Evolutionary conservation across 129 eudicot species (phyloP).

Genomic region (Mikania micrantha): DNA sequence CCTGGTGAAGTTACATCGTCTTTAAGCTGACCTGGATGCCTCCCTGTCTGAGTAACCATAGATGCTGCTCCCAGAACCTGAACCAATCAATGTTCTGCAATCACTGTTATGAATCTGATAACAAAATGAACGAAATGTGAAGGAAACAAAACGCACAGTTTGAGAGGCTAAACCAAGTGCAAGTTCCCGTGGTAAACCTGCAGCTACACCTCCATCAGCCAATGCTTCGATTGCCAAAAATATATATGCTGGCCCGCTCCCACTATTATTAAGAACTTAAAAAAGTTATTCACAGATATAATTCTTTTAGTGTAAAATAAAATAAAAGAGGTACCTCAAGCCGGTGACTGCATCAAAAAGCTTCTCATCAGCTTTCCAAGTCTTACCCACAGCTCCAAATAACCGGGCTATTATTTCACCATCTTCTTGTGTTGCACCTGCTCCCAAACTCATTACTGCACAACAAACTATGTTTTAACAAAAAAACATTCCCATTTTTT

Average conservation of each 20-base stretch:
- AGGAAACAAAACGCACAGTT: slow-evolving; percentile 44
- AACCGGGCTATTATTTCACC: slow-evolving; percentile 62
- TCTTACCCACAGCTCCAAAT: slow-evolving; percentile 85
- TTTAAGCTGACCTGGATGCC: slow-evolving; percentile 98
- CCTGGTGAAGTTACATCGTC: slow-evolving; percentile 98
- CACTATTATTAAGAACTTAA: slow-evolving; percentile 38
- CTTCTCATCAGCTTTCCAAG: slow-evolving; percentile 91
- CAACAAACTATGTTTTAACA: not conserved
- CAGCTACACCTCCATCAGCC: slow-evolving; percentile 99
- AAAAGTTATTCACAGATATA: not conserved
- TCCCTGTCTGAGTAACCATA: slow-evolving; percentile 58
- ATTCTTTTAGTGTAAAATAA: not conserved
- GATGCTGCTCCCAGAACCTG: slow-evolving; percentile 97
- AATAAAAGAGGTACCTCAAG: slow-evolving; percentile 46
- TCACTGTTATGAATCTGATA: not conserved
- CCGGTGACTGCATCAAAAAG: slow-evolving; percentile 94
- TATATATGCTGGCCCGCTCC: slow-evolving; percentile 93
- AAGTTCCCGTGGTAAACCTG: slow-evolving; percentile 96
- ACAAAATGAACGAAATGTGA: not conserved
- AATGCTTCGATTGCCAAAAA: slow-evolving; percentile 89
- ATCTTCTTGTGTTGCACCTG: slow-evolving; percentile 74
- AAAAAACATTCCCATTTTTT: not conserved
- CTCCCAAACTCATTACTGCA: slow-evolving; percentile 68
- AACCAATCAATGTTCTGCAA: not conserved
- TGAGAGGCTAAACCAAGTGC: slow-evolving; percentile 94